Evolutionary conservation across 257 asterid species (phyloP).

Genomic region (Solanum appendiculatum): DNA sequence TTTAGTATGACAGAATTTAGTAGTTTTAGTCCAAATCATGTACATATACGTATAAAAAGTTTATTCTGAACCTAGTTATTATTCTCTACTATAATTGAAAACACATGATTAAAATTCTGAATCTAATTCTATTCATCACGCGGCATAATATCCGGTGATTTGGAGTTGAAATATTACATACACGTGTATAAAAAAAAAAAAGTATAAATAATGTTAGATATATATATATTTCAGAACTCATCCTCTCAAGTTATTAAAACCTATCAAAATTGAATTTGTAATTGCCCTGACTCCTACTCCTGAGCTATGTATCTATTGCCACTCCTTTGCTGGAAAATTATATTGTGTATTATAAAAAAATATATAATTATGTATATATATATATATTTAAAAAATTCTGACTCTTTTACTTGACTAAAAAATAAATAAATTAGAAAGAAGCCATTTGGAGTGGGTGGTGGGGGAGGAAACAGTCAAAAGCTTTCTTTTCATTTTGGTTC

Average conservation of each 20-base stretch:
- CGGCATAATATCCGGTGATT: too few species aligned
- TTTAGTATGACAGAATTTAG: neutral
- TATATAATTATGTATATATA: neutral
- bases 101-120: neutral
- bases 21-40: neutral
- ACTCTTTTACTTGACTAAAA: rapidly evolving
- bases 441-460: neutral
- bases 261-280: neutral
- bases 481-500: neutral
- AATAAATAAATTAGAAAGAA: neutral
- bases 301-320: neutral
- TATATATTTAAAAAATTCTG: neutral
- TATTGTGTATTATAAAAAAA: neutral
- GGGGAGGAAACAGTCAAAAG: neutral
- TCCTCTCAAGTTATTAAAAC: neutral
- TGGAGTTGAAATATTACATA: neutral
- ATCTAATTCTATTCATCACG: rapidly evolving
- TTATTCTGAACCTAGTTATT: neutral
- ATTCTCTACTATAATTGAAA: neutral
- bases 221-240: neutral
- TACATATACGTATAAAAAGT: neutral
- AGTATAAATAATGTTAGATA: neutral
- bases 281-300: neutral
- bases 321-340: neutral
- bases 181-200: neutral